Base-by-base conservation (phyloP, 805 yeast genomes). In the Saccharomycopsis oosterbeekiorum region DNA sequence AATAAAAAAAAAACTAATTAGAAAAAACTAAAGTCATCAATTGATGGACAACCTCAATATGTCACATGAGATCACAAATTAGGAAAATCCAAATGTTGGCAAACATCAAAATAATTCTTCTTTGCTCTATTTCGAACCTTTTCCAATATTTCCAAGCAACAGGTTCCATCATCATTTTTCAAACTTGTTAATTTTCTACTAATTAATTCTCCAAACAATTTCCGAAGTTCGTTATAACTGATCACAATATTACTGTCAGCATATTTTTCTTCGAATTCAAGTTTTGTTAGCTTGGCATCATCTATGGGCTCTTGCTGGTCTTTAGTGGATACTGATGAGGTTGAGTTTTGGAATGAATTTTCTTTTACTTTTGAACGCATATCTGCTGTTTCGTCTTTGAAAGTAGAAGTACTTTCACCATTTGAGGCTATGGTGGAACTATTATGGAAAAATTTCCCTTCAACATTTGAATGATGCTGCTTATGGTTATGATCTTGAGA, bases 41-140 rank as follows among this genome's bases (percentile, higher is more conserved):
- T 6, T 4, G 34, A 29, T 4, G 34, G 34, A 29, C 6, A 4
- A 6, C 6, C 34, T 29, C 6, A 29, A 29, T 29, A 29, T 29
- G 6, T 29, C 34, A 29, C 34, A 29, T 29, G n/a, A 6, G 21
- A 11, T 47, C 34, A 47, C 53, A 47, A 47, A 34, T 53, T 56
- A 37, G 65, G 65, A 19, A 63, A 63, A 56, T 63, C 65, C 43
- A 63, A 60, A 40, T 54, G 58, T 17, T 63, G 60, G 36, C 65
- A 63, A 10, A 63, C 19, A 57, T 63, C 65, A 51, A 58, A 63
- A 55, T 43, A 63, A 41, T 60, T 63, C 54, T 59, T 58, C 17
- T 63, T 63, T 17, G 60, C 65, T 24, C 37, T 63, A 47, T 63
- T 63, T 47, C 65, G 17, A 39, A 63, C 43, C 17, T 60, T 55